Base-by-base conservation (phyloP, 2,329 filamentous ascomycete species). In the Phyllosticta paracitricarpa region DNA sequence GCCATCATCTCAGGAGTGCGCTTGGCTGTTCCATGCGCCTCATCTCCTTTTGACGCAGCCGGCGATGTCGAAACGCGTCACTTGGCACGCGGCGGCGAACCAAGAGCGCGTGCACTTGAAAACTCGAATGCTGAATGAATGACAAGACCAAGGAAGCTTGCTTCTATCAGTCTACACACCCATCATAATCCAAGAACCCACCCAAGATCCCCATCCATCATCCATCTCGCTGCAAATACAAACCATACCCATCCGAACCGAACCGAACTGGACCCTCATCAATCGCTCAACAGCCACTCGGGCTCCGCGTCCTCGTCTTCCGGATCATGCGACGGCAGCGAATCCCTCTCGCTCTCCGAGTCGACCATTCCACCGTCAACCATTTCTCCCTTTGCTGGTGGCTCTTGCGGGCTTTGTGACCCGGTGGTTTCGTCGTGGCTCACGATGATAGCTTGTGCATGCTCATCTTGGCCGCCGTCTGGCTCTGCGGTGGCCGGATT, bases 221-320 rank as follows among this genome's bases (percentile, higher is more conserved):
- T 22, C 19, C 19, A 22, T 22, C 19, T 22, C 2, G 19, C 19
- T 22, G 19, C 19, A 22, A 22, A 22, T 2, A 22, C 19, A 22
- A 22, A 22, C 19, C 19, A 22, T 22, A 22, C 19, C 19, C 19
- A 22, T 22, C 19, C 19, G 19, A 22, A 22, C 19, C 19, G 19
- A 22, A 22, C 19, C 19, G 19, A 22, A 22, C 19, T 2, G 19
- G 19, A 22, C 2, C 19, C 19, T 8, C 12, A 8, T 62, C 48
- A 62, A 40, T 62, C 60, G 33, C 60, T 62, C 8, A 62, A 25
- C 5, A 87, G 69, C 84, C 84, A 87, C 53, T 86, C 83, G 2
- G 84, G 84, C 64, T 86, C 83, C 2, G 83, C 83, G 68, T 86
- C 84, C 57, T 85, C 82, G 65, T 87, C 84, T 33, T 86, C 84